Evolutionary conservation across 768 basidiomycete species (phyloP).

Genomic region (Russula dissimulans): DNA sequence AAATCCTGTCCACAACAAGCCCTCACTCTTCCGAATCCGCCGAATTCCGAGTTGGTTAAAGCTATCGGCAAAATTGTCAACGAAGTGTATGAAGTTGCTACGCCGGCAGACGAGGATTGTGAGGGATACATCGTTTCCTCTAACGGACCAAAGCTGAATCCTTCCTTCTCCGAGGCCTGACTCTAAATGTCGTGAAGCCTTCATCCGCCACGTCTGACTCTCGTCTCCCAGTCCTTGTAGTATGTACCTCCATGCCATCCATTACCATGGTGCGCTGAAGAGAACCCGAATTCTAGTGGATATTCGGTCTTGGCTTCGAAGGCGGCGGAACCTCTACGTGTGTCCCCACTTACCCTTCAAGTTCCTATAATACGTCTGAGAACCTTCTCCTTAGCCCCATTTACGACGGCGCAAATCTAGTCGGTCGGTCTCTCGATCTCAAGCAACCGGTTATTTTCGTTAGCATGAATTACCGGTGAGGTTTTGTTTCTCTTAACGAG

Average conservation of each 20-base stretch:
- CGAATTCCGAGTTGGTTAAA: neutral
- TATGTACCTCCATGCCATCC: neutral
- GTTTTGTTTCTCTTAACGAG: neutral
- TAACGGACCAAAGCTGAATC: neutral
- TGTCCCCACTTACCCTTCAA: neutral
- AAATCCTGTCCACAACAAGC: slow-evolving; percentile 24
- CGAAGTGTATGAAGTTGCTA: neutral
- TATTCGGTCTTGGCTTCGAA: slow-evolving; percentile 22
- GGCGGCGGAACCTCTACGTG: slow-evolving; percentile 12
- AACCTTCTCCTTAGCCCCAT: neutral
- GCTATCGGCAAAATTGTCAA: neutral
- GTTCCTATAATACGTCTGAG: neutral
- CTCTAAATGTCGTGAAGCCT: slow-evolving; percentile 22
- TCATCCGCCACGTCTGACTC: neutral
- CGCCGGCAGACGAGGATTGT: slow-evolving; percentile 21
- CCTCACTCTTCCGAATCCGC: slow-evolving; percentile 6
- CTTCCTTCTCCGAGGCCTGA: slow-evolving; percentile 19
- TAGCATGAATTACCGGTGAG: slow-evolving; percentile 25
- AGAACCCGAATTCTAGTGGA: slow-evolving; percentile 16
- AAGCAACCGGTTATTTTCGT: slow-evolving; percentile 22
- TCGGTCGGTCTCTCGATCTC: slow-evolving; percentile 22
- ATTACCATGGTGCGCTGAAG: neutral
- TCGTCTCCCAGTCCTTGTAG: slow-evolving; percentile 23
- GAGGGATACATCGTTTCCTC: neutral
- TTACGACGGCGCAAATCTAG: slow-evolving; percentile 21